Conservation (phyloP, 163 green algal species). For the Prototheca stagnorum region DNA sequence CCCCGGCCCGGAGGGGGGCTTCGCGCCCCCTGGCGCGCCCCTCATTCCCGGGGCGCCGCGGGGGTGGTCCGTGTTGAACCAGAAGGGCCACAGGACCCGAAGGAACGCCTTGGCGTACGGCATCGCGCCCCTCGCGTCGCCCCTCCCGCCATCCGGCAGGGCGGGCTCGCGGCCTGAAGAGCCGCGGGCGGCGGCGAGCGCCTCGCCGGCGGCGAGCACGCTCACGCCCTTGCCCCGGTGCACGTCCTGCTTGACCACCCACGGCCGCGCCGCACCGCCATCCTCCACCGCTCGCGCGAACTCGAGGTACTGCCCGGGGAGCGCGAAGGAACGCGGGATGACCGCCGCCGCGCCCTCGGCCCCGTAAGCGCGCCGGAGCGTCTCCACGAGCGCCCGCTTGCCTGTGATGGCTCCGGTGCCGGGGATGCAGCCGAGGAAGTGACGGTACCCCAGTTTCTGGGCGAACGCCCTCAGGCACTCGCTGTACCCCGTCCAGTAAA, state of each 20-base stretch:
- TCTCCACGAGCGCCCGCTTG: slow-evolving; percentile 41
- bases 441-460: slow-evolving; percentile 10
- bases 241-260: slow-evolving; percentile 61
- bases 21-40: too few relatives aligned
- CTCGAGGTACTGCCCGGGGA: slow-evolving; percentile 27
- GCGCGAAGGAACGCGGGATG: slow-evolving; percentile 30
- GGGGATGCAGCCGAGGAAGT: slow-evolving; percentile 47
- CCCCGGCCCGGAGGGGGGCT: too few relatives aligned
- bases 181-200: neutral
- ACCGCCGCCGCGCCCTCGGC: slow-evolving; percentile 20
- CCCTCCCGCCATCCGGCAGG: neutral
- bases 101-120: too few relatives aligned
- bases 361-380: slow-evolving; percentile 36
- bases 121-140: neutral
- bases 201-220: slow-evolving; percentile 16
- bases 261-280: slow-evolving; percentile 14
- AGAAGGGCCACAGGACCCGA: too few relatives aligned
- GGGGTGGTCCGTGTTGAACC: too few relatives aligned
- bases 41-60: too few relatives aligned
- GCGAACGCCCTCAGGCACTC: slow-evolving; percentile 17
- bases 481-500: slow-evolving; percentile 40
- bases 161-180: slow-evolving; percentile 3
- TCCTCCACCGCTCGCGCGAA: slow-evolving; percentile 12
- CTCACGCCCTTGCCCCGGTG: slow-evolving; percentile 56
- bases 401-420: slow-evolving; percentile 42